Percentiles rank a stretch among this genome's conserved stretches.
These are phyloP conservation scores for Eurotiales sp. DNA, from an alignment of 2,329 filamentous ascomycete genomes.

Conservation along the genomic window DNA sequence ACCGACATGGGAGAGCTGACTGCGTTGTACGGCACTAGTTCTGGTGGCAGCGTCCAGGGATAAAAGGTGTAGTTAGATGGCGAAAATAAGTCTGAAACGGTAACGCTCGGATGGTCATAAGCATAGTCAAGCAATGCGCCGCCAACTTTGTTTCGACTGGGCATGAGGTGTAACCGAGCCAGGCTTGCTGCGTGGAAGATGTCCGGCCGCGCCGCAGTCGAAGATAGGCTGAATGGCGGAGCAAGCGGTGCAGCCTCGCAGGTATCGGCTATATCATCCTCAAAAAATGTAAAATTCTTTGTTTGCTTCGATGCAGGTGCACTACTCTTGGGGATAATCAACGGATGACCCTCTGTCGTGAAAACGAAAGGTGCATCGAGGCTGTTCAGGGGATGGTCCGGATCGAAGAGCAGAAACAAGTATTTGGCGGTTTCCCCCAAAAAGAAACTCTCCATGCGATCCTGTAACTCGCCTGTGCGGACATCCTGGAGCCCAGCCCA, in stretches of 20 bases:
- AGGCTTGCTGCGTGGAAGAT: constrained; percentile 86
- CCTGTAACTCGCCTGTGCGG: constrained; percentile 75
- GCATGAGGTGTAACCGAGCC: constrained; percentile 74
- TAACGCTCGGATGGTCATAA: constrained; percentile 52
- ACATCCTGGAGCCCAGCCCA: constrained; percentile 89
- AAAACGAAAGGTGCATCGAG: constrained; percentile 88
- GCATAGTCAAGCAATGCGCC: constrained; percentile 54
- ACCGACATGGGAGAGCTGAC: constrained; percentile 70
- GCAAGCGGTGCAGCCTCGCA: constrained; percentile 63
- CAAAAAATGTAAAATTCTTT: constrained; percentile 10
- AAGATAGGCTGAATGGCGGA: constrained; percentile 69
- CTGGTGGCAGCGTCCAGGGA: constrained; percentile 83
- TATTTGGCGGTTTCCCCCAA: constrained; percentile 96
- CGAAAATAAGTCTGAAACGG: constrained; percentile 52
- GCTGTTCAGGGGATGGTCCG: constrained; percentile 79
- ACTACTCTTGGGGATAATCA: constrained; percentile 67
- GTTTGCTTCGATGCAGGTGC: constrained; percentile 17
- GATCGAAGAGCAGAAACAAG: constrained; percentile 84
- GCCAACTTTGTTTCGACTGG: constrained; percentile 55
- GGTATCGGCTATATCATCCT: constrained; percentile 39
- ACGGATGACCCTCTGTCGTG: constrained; percentile 90
- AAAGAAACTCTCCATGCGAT: constrained; percentile 99
- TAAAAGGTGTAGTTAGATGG: constrained; percentile 79
- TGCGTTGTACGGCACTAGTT: constrained; percentile 71
- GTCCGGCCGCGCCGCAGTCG: constrained; percentile 73